Base-by-base conservation (phyloP, 805 yeast species). In the Danielia oregonensis region DNA sequence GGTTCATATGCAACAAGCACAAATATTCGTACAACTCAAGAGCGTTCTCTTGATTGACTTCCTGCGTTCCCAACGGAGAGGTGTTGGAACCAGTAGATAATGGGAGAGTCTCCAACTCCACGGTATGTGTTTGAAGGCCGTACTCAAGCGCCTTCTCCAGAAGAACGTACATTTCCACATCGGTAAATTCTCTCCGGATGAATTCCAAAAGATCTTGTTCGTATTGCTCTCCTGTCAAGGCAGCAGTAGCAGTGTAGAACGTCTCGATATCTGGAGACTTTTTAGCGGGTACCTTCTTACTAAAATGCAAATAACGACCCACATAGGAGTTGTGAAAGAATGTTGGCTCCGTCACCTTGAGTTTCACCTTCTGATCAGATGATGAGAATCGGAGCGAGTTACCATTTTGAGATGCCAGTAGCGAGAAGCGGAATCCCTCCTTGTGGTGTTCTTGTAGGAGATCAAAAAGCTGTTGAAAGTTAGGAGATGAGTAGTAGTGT, bases 1-100 rank as follows among this genome's bases (percentile, higher is more conserved):
- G 22, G 16, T 44, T 46, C 15, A 43, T 10, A 25, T 46, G 51
- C 13, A 42, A 32, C 33, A 46, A 31, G 12, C 42, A 26, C 18
- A 44, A 28, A 14, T 33, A 42, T 27, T 46, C 51, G 17, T 42
- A 43, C 7, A 42, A n/a, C 2, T 42, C 46, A 9, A 14, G 30
- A 6, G 29, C 14, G 5, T 24, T 17, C 6, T 28, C 37, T 12
- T 10, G 18, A 5, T 11, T 8, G 3, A 36, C 16, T 22, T 15
- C 13, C 4, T 12, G 7, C 6, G 10, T 21, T 6, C 22, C 13
- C 2, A 37, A 29, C 10, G 37, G 32, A 26, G 27, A 17, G 3
- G 33, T 17, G 16, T 37, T 27, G 1, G 41, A 33, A 17, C 14
- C 6, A 5, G 36, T 10, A n/a, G 33, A 14, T 8, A 32, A 6